Base-by-base conservation (phyloP, 2,329 filamentous ascomycete species). In the Sordariomycetes sp. region DNA sequence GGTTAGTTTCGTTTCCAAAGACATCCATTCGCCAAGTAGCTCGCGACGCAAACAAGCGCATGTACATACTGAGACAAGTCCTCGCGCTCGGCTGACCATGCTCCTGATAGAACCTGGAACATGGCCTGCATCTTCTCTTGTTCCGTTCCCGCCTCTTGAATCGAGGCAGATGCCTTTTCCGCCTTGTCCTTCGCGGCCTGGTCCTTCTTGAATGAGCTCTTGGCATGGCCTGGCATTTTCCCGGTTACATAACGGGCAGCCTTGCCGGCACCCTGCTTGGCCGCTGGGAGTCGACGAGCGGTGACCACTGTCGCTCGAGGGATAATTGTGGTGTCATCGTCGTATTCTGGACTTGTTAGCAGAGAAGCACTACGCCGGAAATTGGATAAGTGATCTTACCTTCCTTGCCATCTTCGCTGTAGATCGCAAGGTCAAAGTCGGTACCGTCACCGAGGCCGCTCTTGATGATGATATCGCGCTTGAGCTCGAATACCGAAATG, bases 401-500 rank as follows among this genome's bases (percentile, higher is more conserved):
- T 81, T 96, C 90, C 69, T 84, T 89, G 62, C 85, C 87, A 70
- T 97, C 91, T 68, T 96, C 90, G 61, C 90, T 89, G 72, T 90
- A 96, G 64, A 99, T 95, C 62, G 89, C 86, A 57, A 99, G 82
- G 72, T 99, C 92, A 70, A 97, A 96, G 70, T 99, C 94, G 63
- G 89, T 90, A 61, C 94, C 94, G 73, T 97, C 92, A 64, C 94
- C 94, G 63, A 99, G 81, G 60, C 89, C 90, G 72, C 90, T 95
- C 71, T 92, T 89, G 70, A 82, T 85, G 76, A 99, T 99, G 67
- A 99, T 99, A 74, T 97, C 94, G 76, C 92, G 88, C 76, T 99
- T 99, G 68, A 99, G 80, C 70, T 99, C 95, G 74, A 97, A 99
- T 62, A 97, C 94, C 61, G 92, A 96, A 68, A 97, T 95, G 72